phyloP scores from a whole-genome alignment of 768 basidiomycete genomes.

The Vararia minispora region DNA sequence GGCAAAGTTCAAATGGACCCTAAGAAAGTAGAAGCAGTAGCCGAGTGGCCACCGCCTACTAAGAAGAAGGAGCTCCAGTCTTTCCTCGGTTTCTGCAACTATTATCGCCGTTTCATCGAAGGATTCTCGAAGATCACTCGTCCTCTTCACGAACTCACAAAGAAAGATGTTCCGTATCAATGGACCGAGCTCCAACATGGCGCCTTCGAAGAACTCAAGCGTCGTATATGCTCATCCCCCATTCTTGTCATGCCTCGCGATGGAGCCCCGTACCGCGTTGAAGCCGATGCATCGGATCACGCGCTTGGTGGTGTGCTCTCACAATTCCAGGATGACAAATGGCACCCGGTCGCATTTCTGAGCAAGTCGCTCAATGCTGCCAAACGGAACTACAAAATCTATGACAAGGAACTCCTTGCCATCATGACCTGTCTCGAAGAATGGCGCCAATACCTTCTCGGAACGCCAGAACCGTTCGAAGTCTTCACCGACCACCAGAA shows the following conservation, averaged over 20 bases:
- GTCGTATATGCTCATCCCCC: conserved; percentile 16
- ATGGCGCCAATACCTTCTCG: conserved; percentile 21
- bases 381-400: conserved; percentile 34
- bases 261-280: conserved; percentile 3
- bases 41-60: conserved; percentile 27
- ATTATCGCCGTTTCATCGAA: conserved; percentile 24
- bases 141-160: conserved; percentile 20
- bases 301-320: conserved; percentile 17
- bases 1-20: conserved; percentile 26
- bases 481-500: conserved; percentile 23
- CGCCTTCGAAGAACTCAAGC: conserved; percentile 23
- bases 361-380: conserved; percentile 22
- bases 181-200: conserved; percentile 17
- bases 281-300: not conserved
- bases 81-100: conserved; percentile 32
- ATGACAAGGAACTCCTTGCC: conserved; percentile 37
- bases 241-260: conserved; percentile 14
- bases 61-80: conserved; percentile 24
- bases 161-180: conserved; percentile 17
- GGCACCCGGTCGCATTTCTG: conserved; percentile 27
- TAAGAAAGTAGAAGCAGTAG: conserved; percentile 25
- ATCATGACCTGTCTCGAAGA: conserved; percentile 30
- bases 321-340: conserved; percentile 16
- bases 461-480: conserved; percentile 10
- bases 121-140: conserved; percentile 20